Conservation (phyloP, 2,329 filamentous ascomycete species). For the Aspergillus proliferans region DNA sequence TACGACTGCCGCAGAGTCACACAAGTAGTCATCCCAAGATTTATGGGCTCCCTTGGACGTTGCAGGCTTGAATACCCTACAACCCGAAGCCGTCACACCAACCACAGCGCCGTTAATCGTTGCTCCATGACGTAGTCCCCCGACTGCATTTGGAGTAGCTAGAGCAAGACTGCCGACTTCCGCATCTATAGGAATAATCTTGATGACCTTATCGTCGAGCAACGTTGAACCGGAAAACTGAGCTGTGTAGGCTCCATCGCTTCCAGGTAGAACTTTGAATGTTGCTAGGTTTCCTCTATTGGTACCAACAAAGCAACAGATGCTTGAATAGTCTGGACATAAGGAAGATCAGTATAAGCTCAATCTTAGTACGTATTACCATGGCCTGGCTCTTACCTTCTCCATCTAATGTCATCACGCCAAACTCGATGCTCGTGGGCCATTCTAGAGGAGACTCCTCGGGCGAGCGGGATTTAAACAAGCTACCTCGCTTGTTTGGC, state of each 20-base stretch:
- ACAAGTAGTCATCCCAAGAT: constrained; percentile 75
- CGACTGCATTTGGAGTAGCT: constrained; percentile 69
- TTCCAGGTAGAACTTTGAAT: constrained; percentile 77
- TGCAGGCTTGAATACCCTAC: constrained; percentile 82
- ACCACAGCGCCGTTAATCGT: constrained; percentile 77
- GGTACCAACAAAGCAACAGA: constrained; percentile 86
- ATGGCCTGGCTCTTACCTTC: constrained; percentile 50
- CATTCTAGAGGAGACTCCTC: constrained; percentile 57
- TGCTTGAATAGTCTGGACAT: constrained; percentile 72
- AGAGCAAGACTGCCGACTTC: constrained; percentile 69
- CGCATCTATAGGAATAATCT: constrained; percentile 71
- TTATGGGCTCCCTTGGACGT: constrained; percentile 86
- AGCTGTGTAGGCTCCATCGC: constrained; percentile 63
- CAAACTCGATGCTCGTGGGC: constrained; percentile 80
- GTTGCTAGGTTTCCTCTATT: constrained; percentile 76
- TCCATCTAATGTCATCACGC: constrained; percentile 86
- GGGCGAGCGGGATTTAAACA: constrained; percentile 51
- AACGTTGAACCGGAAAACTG: constrained; percentile 62
- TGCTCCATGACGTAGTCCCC: constrained; percentile 65
- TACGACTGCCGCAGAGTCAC: constrained; percentile 71
- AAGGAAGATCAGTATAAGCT: constrained; percentile 17
- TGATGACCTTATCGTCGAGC: constrained; percentile 65
- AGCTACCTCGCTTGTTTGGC: constrained; percentile 67
- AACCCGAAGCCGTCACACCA: constrained; percentile 65
- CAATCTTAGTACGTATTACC: not conserved